These are phyloP conservation scores for Posidonia australis DNA, from an alignment of 106 monocot genomes.

Conservation along the genomic window DNA sequence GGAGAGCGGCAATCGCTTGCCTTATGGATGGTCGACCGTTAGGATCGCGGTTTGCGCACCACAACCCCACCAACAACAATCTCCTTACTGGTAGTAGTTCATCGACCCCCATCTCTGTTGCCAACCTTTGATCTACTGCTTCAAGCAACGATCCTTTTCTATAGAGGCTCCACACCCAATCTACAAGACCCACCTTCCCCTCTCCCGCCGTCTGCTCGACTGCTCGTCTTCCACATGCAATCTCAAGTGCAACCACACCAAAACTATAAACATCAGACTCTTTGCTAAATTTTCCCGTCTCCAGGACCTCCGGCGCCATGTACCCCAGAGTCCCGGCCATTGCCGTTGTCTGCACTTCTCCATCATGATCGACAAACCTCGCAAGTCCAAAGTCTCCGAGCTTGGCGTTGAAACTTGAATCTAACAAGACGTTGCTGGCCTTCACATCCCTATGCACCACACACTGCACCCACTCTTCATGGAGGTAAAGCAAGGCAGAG, in stretches of 20 bases:
- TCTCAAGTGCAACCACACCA: conserved; percentile 14
- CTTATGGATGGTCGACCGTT: conserved; percentile 3
- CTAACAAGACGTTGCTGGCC: conserved; percentile 17
- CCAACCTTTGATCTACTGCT: conserved; percentile 6
- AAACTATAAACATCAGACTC: conserved; percentile 16
- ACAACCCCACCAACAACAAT: conserved; percentile 9
- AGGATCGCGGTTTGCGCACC: conserved; percentile 9
- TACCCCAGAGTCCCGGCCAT: conserved; percentile 15
- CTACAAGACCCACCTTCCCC: neutral
- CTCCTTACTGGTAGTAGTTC: conserved; percentile 5
- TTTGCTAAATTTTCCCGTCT: conserved; percentile 4
- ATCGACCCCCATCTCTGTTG: neutral
- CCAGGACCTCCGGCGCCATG: conserved; percentile 7
- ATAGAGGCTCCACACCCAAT: conserved; percentile 7
- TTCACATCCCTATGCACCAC: conserved; percentile 17
- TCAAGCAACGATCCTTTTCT: neutral
- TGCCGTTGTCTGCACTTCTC: neutral
- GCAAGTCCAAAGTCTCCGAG: conserved; percentile 18
- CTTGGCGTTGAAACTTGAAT: conserved; percentile 3
- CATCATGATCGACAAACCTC: conserved; percentile 1
- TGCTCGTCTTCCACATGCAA: conserved; percentile 15
- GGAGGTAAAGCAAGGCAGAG: conserved; percentile 7
- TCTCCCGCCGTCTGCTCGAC: too few species aligned
- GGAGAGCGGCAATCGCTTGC: neutral
- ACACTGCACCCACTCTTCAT: conserved; percentile 18